Conservation (phyloP, 257 asterid species). For the Leonotis leonurus region DNA sequence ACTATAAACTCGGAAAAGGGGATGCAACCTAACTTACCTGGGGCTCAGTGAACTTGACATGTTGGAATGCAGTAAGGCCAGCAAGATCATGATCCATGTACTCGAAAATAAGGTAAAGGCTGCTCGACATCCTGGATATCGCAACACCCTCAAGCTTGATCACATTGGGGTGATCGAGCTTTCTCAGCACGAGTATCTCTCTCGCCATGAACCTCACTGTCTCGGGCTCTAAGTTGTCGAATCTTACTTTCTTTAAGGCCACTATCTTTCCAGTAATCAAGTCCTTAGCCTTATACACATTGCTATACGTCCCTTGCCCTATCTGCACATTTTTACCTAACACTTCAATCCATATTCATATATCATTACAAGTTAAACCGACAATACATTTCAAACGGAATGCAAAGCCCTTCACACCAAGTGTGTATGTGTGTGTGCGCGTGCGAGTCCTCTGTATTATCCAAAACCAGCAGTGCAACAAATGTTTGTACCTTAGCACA, state of each 20-base stretch:
- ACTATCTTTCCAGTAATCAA: constrained; percentile 77
- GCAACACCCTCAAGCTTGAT: constrained; percentile 55
- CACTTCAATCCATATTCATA: background rate
- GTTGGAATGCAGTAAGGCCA: constrained; percentile 43
- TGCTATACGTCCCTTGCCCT: constrained; percentile 98
- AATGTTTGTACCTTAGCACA: constrained; percentile 13
- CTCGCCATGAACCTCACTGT: constrained; percentile 83
- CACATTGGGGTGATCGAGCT: constrained; percentile 47
- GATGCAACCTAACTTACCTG: constrained; percentile 31
- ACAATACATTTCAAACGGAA: background rate
- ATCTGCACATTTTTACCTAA: constrained; percentile 38
- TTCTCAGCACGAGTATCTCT: constrained; percentile 44
- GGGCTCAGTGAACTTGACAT: constrained; percentile 40
- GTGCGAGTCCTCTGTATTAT: background rate
- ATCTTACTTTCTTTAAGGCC: constrained; percentile 88
- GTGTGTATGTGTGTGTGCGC: background rate
- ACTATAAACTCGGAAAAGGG: background rate
- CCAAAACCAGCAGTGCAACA: constrained; percentile 1
- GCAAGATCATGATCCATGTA: constrained; percentile 65
- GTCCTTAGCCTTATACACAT: constrained; percentile 92
- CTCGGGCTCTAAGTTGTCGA: constrained; percentile 85
- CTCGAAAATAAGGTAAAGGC: constrained; percentile 52
- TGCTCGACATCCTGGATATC: constrained; percentile 47
- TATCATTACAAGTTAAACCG: too few relatives aligned
- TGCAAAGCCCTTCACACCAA: background rate